Evolutionary conservation across 1,284 basidiomycete species (phyloP), one percentile per base, ranked within the genome.

Genomic region (Sparassis latifolia): DNA sequence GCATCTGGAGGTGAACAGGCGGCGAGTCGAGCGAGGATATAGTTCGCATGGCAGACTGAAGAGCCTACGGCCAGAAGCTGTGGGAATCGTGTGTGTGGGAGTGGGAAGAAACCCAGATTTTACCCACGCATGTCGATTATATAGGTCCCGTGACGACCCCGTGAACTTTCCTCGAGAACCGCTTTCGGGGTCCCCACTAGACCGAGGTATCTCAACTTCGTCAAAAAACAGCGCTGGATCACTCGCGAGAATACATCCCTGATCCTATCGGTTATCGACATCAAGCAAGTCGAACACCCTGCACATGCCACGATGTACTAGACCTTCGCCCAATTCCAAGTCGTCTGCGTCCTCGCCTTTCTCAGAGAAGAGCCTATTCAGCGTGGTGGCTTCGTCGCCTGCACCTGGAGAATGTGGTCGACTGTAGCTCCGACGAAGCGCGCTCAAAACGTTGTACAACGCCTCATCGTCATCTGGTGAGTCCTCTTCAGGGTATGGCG

Each of bases 1-100:
- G 67, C 74, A 76, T 77, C 51, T 69, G 66, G 62, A 67, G 63
- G 61, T 66, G 69, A 63, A 66, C 67, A 56, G 61, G 61, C 54
- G 55, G 55, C 53, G 63, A 57, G 63, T 72, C 60, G 60, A 62
- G 64, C 52, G 65, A 58, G 56, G 60, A 54, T 55, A 63, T 63
- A 57, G 64, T 66, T 58, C 65, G 65, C 66, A 67, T 67, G 61
- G 58, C 62, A 63, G 64, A 61, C 56, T 58, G 55, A 59, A 58
- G 53, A 55, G 57, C 53, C 41, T 47, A 38, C 47, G 40, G 45
- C 52, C 49, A 45, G 51, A 51, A 44, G 57, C 59, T 63, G 63
- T 64, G 64, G 62, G 63, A 65, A 55, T 56, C 50, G 57, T 56
- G 52, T 55, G 56, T 60, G 62, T 64, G 64, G 58, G 64, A 64